Percentiles rank a stretch among this genome's conserved stretches.
Evolutionary conservation across 306 rosid species (phyloP).

Genomic region (Trifolium dubium): DNA sequence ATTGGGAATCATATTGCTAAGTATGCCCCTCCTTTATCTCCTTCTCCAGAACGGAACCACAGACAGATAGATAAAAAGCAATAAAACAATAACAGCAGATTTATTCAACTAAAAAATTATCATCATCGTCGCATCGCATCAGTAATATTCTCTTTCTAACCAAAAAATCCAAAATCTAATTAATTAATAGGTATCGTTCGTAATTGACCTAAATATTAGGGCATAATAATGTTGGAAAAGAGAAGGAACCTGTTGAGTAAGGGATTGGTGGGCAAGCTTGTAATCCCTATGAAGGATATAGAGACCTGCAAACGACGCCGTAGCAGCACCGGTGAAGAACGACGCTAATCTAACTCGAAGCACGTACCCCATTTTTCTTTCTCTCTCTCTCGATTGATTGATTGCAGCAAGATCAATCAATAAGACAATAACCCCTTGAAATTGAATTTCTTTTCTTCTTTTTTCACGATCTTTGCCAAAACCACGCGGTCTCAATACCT

Average conservation of each 20-base stretch:
- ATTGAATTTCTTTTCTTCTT: not conserved
- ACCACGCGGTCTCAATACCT: conserved; percentile 25
- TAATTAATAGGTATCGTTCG: not conserved
- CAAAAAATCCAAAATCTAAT: not conserved
- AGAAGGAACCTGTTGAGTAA: conserved; percentile 65
- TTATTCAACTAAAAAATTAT: conserved; percentile 3
- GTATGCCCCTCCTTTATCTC: not conserved
- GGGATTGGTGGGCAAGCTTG: conserved; percentile 74
- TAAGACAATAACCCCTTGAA: not conserved
- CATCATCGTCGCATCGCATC: not conserved
- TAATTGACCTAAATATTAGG: conserved; percentile 7
- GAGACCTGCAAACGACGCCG: conserved; percentile 75
- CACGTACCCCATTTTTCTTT: conserved; percentile 73
- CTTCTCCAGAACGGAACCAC: not conserved
- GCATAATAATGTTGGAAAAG: conserved; percentile 5
- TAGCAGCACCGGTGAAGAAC: conserved; percentile 85
- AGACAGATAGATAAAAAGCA: no score
- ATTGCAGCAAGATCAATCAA: not conserved
- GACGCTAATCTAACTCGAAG: conserved; percentile 86
- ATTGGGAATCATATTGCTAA: not conserved
- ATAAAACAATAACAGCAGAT: not conserved
- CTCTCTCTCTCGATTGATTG: not conserved
- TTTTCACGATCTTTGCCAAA: not conserved
- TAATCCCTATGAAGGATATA: conserved; percentile 81
- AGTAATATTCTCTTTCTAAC: conserved; percentile 9